Conservation (phyloP, 1,284 basidiomycete genomes). For the Papiliotrema terrestris region DNA sequence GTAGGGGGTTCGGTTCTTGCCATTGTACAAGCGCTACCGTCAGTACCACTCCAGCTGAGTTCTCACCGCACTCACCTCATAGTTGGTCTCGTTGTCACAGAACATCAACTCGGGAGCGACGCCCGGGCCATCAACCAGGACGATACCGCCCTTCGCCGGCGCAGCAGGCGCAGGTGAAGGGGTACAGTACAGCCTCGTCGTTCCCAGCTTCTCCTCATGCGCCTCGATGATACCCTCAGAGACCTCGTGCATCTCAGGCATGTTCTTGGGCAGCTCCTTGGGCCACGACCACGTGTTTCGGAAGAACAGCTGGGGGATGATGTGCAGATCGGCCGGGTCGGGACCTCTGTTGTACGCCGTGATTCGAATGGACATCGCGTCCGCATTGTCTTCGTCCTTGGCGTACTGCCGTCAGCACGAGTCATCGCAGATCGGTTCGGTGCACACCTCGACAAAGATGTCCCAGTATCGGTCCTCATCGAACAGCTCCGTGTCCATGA, state of each 20-base stretch:
- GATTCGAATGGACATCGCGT: conserved; percentile 87
- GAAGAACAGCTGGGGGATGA: conserved; percentile 95
- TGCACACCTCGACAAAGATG: conserved; percentile 82
- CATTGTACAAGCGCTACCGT: conserved; percentile 71
- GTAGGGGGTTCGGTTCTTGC: conserved; percentile 73
- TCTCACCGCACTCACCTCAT: conserved; percentile 49
- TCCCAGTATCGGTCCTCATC: conserved; percentile 97
- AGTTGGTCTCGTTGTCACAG: conserved; percentile 97
- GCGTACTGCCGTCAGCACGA: conserved; percentile 66
- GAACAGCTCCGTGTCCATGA: conserved; percentile 87
- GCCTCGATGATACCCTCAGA: conserved; percentile 62
- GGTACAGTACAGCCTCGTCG: conserved; percentile 79
- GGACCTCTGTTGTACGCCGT: conserved; percentile 96
- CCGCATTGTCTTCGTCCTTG: conserved; percentile 88
- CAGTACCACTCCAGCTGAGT: not conserved
- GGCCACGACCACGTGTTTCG: conserved; percentile 98
- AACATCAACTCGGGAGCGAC: conserved; percentile 82
- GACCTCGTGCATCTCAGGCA: conserved; percentile 61
- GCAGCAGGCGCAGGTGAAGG: conserved; percentile 86
- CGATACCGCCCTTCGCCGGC: conserved; percentile 59
- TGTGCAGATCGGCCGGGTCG: conserved; percentile 89
- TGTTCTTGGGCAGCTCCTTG: conserved; percentile 69
- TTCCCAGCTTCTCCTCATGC: conserved; percentile 69
- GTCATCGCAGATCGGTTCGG: not conserved
- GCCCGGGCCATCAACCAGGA: conserved; percentile 59